Evolutionary conservation across 2,329 filamentous ascomycete genomes (phyloP).

Genomic region (Hypoxylon sp.): DNA sequence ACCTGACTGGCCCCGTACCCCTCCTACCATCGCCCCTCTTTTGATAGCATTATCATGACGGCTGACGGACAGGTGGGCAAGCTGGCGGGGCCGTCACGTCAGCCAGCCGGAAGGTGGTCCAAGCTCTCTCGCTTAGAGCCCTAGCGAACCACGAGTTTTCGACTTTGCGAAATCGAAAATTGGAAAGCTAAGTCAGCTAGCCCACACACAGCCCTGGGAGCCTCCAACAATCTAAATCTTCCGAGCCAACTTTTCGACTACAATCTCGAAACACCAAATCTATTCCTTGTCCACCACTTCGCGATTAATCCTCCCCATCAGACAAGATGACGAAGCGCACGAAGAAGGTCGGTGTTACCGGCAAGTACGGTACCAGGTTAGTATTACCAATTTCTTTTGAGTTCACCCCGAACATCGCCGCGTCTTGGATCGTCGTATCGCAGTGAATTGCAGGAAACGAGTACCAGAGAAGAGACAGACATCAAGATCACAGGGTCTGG

Average conservation of each 20-base stretch:
- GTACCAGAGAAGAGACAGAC: not conserved
- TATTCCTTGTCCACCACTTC: constrained; percentile 26
- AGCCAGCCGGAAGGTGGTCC: too few species aligned
- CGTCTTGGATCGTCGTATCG: not conserved
- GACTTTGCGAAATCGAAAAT: constrained; percentile 32
- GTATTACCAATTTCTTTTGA: constrained; percentile 48
- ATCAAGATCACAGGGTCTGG: too few species aligned
- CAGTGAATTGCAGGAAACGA: not conserved
- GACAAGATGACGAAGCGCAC: constrained; percentile 69
- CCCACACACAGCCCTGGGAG: constrained; percentile 23
- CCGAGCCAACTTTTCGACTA: constrained; percentile 29
- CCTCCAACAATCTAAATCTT: constrained; percentile 6
- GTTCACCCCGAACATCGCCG: constrained; percentile 2
- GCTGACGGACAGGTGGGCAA: too few species aligned
- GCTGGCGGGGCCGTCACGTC: too few species aligned
- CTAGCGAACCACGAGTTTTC: constrained; percentile 21
- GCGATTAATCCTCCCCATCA: constrained; percentile 27
- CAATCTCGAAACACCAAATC: constrained; percentile 21
- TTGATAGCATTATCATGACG: not conserved
- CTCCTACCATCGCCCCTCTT: constrained; percentile 1
- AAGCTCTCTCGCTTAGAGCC: constrained; percentile 36
- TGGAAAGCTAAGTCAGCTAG: constrained; percentile 11
- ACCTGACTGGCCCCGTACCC: constrained; percentile 14
- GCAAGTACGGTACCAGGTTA: constrained; percentile 98
- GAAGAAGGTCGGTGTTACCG: constrained; percentile 98